Base-by-base conservation (phyloP, 305 asterid genomes). In the Caryopteris hybrid region DNA sequence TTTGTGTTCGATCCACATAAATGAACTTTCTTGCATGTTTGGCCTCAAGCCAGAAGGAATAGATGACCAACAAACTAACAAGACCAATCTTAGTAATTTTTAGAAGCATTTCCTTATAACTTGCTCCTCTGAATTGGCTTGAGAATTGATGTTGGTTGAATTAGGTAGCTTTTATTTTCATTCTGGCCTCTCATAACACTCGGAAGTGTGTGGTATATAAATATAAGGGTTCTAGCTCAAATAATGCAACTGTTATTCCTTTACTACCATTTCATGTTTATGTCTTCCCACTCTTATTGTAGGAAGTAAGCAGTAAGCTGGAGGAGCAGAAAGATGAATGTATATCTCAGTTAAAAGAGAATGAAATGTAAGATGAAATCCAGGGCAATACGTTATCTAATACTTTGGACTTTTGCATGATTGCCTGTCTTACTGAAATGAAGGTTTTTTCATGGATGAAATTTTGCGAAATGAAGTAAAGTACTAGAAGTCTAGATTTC, bases 301-400 rank as follows among this genome's bases (percentile, higher is more conserved):
- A 94, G 99, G 99, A 91, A 74, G 97, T 94, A 52, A 89, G 96
- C 85, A 56, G 51, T 74, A 94, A 89, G 89, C 90, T 94, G 88
- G 98, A 91, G 68, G 96, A 89, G 81, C 99, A 94, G 83, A 94
- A 91, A 77, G 95, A 89, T 72, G 99, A 94, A 51, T 82, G 88
- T 66, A 82, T 94, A 67, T 76, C 94, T 64, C 99, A 91, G 82
- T 84, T 94, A 72, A 85, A 94, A 85, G 99, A 94, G 84, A 94
- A 94, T 71, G 99, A 87, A 79, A 91, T 83, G 99, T 94, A 87
- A 91, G 96, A 63, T 74, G 64, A 61, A 74, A 65, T 50, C 71
- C 55, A 57, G 60, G 69, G 61, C 41, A 74, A 20, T 73, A 58
- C 61, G 38, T 73, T 18, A 11, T 52, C 38, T 54, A 42, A 57